A percentile compares a stretch with the other conserved stretches of the same genome.
Conservation (phyloP, 2,329 filamentous ascomycete species). For the Exophiala sp. region DNA sequence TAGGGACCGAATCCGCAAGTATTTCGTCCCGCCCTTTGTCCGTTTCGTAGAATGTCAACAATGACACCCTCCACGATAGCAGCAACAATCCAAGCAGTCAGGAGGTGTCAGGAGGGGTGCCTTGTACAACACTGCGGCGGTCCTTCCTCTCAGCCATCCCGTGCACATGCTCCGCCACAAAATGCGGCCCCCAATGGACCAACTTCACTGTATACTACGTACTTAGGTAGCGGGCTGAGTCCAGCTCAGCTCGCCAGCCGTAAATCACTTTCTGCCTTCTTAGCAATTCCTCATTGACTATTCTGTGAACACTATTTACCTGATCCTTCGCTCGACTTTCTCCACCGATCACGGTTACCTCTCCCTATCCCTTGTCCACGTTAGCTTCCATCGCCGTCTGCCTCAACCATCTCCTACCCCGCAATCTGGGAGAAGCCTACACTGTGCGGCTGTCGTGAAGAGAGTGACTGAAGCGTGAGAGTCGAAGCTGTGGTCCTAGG, state of each 20-base stretch:
- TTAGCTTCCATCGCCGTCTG: slow-evolving; percentile 6
- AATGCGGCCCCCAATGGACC: slow-evolving; percentile 8
- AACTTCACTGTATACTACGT: not conserved
- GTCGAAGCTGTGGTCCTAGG: not conserved
- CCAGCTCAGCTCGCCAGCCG: not conserved
- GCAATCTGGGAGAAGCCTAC: slow-evolving; percentile 8
- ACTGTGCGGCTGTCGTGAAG: slow-evolving; percentile 5
- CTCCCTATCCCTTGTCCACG: not conserved
- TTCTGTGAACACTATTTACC: not conserved
- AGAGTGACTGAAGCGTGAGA: slow-evolving; percentile 1
- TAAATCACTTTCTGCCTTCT: not conserved
- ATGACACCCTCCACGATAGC: too few species aligned
- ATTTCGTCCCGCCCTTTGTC: too few species aligned
- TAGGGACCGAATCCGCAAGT: too few species aligned
- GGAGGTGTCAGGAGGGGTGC: too few species aligned
- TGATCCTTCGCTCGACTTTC: not conserved
- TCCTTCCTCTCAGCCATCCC: too few species aligned
- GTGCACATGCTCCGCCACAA: slow-evolving; percentile 10
- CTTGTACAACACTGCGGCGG: too few species aligned
- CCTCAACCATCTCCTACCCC: slow-evolving; percentile 12
- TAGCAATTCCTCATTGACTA: not conserved
- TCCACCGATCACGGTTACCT: not conserved
- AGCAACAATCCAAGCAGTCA: too few species aligned
- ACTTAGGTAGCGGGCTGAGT: slow-evolving; percentile 1
- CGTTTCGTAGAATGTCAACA: too few species aligned